Percentiles rank a stretch among this genome's conserved stretches.
Evolutionary conservation across 1,284 basidiomycete species (phyloP).

Genomic region (Moniliella sp.): DNA sequence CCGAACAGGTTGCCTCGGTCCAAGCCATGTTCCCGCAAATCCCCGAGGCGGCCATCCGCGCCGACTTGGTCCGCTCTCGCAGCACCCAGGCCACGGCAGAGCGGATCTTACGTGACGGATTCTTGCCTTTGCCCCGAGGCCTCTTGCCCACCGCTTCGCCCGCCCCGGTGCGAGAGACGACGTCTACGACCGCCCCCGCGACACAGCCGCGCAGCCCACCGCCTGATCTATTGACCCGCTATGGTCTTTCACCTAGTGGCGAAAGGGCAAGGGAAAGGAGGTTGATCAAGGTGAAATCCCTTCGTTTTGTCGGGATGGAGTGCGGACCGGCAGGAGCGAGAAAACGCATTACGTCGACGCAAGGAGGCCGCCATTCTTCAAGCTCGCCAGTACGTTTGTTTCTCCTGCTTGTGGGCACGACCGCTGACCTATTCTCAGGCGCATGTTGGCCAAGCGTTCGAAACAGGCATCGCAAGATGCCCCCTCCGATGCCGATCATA

Average conservation of each 20-base stretch:
- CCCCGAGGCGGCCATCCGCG: conserved; percentile 18
- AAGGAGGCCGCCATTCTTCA: neutral
- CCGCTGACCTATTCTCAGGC: too few species aligned
- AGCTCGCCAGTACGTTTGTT: neutral
- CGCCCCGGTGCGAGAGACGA: neutral
- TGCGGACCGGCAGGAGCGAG: neutral
- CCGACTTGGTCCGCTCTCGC: conserved; percentile 16
- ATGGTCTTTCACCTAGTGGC: neutral
- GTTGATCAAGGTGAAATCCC: too few species aligned
- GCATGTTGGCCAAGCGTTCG: too few species aligned
- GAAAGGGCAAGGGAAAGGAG: too few species aligned
- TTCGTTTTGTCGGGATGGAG: neutral
- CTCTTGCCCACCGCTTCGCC: neutral
- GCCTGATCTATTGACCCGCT: neutral
- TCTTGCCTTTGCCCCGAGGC: conserved; percentile 8
- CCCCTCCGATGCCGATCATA: too few species aligned
- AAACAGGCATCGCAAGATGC: too few species aligned
- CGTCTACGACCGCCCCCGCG: too few species aligned
- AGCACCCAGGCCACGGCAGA: conserved; percentile 22
- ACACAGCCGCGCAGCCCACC: neutral
- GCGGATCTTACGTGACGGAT: conserved; percentile 19
- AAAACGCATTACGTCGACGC: neutral
- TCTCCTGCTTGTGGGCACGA: too few species aligned
- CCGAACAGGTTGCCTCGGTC: conserved; percentile 12
- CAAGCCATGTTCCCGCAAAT: conserved; percentile 24